These are phyloP conservation scores for Cyberlindnera xylosilytica DNA, from an alignment of 805 yeast genomes.

Conservation along the genomic window DNA sequence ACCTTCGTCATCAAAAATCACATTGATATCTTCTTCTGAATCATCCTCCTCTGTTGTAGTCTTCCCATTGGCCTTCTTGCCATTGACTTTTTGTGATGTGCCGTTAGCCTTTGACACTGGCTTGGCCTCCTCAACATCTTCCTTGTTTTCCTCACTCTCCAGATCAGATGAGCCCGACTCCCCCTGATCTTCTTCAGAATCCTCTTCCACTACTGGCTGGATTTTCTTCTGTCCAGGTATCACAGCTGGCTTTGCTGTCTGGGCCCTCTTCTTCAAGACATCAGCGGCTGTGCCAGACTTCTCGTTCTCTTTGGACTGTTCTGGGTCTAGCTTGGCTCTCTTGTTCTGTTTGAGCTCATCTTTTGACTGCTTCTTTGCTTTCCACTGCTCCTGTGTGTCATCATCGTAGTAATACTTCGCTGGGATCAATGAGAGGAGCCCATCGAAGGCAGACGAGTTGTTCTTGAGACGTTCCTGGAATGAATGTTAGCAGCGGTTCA, in stretches of 20 bases:
- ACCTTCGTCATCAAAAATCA: constrained; percentile 74
- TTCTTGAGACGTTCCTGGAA: constrained; percentile 68
- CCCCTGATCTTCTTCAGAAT: constrained; percentile 6
- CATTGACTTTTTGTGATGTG: too few species aligned
- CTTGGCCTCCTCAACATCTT: neutral
- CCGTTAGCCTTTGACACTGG: constrained; percentile 17
- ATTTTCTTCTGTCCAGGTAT: constrained; percentile 34
- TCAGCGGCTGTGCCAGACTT: constrained; percentile 57
- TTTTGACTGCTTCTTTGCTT: constrained; percentile 71
- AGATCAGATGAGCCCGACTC: constrained; percentile 11
- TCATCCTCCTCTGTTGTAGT: constrained; percentile 25
- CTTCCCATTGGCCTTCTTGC: constrained; percentile 30
- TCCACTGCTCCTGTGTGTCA: constrained; percentile 88
- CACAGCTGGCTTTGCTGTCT: constrained; percentile 45
- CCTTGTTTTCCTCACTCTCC: constrained; percentile 21
- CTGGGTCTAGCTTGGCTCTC: constrained; percentile 74
- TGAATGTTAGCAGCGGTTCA: constrained; percentile 7
- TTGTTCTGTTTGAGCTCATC: constrained; percentile 60
- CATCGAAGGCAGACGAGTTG: constrained; percentile 82
- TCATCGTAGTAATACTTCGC: constrained; percentile 93
- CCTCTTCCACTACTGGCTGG: constrained; percentile 14
- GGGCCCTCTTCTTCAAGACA: constrained; percentile 51
- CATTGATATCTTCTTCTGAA: constrained; percentile 32
- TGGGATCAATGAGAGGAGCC: constrained; percentile 85
- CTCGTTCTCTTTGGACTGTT: constrained; percentile 42